phyloP scores from a whole-genome alignment of 1,139 yeast species.

The Yamadazyma mexicana region DNA sequence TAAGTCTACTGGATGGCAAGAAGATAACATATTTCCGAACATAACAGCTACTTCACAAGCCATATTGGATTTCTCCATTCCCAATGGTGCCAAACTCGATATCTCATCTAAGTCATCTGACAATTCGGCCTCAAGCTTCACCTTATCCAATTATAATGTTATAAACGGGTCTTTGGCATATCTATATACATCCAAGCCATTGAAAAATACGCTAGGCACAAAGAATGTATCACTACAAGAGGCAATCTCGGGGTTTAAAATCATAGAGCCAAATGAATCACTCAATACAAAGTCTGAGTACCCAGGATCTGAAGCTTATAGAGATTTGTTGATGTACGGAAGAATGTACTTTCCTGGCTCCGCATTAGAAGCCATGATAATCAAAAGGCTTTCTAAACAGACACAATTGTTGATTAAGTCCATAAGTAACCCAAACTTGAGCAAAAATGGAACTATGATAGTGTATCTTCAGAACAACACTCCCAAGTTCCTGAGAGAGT shows the following conservation, averaged over 20 bases:
- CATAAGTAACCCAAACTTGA: constrained; percentile 66
- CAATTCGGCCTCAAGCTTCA: constrained; percentile 72
- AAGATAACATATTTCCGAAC: constrained; percentile 72
- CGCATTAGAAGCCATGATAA: constrained; percentile 83
- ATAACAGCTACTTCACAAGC: constrained; percentile 69
- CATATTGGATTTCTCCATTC: constrained; percentile 72
- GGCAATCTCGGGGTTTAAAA: constrained; percentile 75
- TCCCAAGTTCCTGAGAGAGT: constrained; percentile 68
- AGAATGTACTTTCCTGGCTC: constrained; percentile 87
- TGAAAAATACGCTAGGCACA: constrained; percentile 54
- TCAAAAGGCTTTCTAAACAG: constrained; percentile 59
- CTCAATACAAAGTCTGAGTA: background rate
- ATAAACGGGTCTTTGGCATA: constrained; percentile 86
- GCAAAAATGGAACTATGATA: constrained; percentile 60
- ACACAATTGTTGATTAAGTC: constrained; percentile 74
- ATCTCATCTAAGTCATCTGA: constrained; percentile 73
- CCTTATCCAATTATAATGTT: constrained; percentile 64
- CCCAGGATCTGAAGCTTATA: constrained; percentile 6
- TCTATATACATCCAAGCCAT: constrained; percentile 65
- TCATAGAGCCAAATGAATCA: constrained; percentile 46
- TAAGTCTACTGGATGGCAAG: constrained; percentile 70
- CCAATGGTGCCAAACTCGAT: constrained; percentile 65
- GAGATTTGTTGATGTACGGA: constrained; percentile 56
- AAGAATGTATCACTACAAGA: constrained; percentile 61
- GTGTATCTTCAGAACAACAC: constrained; percentile 70